phyloP scores from a whole-genome alignment of 1,284 basidiomycete genomes.

The Cerrena zonata region DNA sequence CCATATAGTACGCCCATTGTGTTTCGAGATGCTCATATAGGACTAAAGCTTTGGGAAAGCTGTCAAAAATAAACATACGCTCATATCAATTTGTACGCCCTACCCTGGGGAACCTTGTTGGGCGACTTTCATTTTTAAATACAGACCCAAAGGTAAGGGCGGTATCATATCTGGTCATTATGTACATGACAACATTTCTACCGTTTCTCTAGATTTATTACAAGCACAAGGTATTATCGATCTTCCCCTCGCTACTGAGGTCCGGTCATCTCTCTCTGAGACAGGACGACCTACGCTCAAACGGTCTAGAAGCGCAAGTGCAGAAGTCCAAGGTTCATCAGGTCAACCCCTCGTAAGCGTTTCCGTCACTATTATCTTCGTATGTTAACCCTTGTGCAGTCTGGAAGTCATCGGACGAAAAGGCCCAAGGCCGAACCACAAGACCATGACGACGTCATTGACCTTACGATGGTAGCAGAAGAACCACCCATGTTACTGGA shows the following conservation, averaged over 20 bases:
- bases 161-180: slow-evolving; percentile 2
- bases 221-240: neutral
- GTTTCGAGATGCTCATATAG: neutral
- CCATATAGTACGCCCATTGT: neutral
- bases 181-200: slow-evolving; percentile 6
- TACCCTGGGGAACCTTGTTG: neutral
- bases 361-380: neutral
- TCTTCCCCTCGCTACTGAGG: too few relatives aligned
- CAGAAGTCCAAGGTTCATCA: too few relatives aligned
- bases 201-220: neutral
- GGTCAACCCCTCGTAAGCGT: neutral
- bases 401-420: neutral
- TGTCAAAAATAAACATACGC: neutral
- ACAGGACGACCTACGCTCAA: neutral
- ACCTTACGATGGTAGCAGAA: slow-evolving; percentile 3
- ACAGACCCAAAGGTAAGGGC: slow-evolving; percentile 2
- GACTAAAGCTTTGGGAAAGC: slow-evolving; percentile 1
- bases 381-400: too few relatives aligned
- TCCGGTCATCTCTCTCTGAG: neutral
- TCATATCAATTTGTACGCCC: neutral
- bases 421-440: neutral
- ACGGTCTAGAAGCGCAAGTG: neutral
- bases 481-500: neutral
- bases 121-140: slow-evolving; percentile 5
- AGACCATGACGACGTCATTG: slow-evolving; percentile 1